Base-by-base conservation (phyloP, 2,329 filamentous ascomycete species). In the Pseudogymnoascus sp. region DNA sequence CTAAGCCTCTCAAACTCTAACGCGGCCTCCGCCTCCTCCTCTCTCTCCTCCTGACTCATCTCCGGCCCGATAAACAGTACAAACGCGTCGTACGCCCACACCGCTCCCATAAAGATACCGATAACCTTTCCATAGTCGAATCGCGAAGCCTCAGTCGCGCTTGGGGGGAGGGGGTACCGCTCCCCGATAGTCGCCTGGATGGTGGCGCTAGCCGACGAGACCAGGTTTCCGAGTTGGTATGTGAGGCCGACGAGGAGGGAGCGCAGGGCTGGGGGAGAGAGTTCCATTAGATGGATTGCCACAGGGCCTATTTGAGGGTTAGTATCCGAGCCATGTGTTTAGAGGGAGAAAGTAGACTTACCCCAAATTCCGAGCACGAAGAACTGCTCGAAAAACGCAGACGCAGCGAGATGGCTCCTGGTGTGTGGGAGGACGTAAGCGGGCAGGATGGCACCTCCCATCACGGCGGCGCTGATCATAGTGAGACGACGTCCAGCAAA, bases 41-140 rank as follows among this genome's bases (percentile, higher is more conserved):
- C 60, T 27, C 42, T 61, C 27, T 42, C 42, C 39, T 9, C 27
- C 13, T 36, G 41, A 33, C 48, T 61, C 60, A 42, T 61, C 69
- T 80, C 78, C 0, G 78, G 78, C 0, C 78, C 78, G 5, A 77
- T 64, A 29, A 79, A 67, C 3, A 77, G 75, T 15, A 79, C 70
- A 5, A 84, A 2, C 33, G 85, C 78, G n/a, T 83, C 77, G 63
- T 84, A 85, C 33, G 70, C 80, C 66, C 82, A 96, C 1, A 95
- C 91, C 67, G 88, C 91, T 0, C 81, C 91, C 88, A 95, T 91
- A 74, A 95, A 94, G 70, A 93, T 92, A 70, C 86, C 89, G 64
- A 95, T 92, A 13, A 93, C 90, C 68, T 86, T 87, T 42, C 89
- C 90, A 67, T 93, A 93, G 62, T 89, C 77, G 73, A 88, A 90